Evolutionary conservation across 345 rosid genomes (phyloP), one percentile per base, ranked within the genome.

Genomic region (Murraya paniculata): DNA sequence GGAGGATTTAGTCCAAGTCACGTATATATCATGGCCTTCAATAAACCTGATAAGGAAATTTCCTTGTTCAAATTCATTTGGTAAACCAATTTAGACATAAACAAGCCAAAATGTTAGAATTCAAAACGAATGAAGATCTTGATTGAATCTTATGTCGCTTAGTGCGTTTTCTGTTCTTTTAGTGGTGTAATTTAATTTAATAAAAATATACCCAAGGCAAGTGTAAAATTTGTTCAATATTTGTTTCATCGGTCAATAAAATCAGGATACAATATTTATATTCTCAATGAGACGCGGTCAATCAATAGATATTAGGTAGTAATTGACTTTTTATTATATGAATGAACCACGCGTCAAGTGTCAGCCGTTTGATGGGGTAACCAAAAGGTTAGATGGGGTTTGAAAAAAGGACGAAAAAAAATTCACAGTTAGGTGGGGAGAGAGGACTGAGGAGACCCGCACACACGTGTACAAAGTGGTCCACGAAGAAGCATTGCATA

Each of bases 391-490:
- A 18, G 19, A 31, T 10, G 76, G 27, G 38, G 24, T 14, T 5
- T 2, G 48, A 14, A 30, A 18, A 69, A 64, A 53, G 61, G 79
- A 73, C 72, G 62, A 78, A 78, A 61, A 60, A 30, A 65, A 68
- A 19, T 75, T 61, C 69, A 79, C 79, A 85, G 85, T 86, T 75
- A 80, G 88, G 88, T 64, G 36, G 67, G 58, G 10, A 10, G 48
- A 2, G 62, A 25, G 11, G 10, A 58, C 39, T 0, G 0, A 74
- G 81, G 71, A 50, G 88, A 72, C 77, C 89, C 90, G 80, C 81
- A 74, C 91, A 82, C 92, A 84, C 91, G 90, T 86, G 91, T 82
- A 82, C 79, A 65, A 80, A 72, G 84, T 81, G 89, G 85, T 78
- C 84, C 88, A 59, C 30, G 16, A 21, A 72, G 62, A 56, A 61